Base-by-base conservation (phyloP, 2,329 filamentous ascomycete species). In the Alternaria triticina region DNA sequence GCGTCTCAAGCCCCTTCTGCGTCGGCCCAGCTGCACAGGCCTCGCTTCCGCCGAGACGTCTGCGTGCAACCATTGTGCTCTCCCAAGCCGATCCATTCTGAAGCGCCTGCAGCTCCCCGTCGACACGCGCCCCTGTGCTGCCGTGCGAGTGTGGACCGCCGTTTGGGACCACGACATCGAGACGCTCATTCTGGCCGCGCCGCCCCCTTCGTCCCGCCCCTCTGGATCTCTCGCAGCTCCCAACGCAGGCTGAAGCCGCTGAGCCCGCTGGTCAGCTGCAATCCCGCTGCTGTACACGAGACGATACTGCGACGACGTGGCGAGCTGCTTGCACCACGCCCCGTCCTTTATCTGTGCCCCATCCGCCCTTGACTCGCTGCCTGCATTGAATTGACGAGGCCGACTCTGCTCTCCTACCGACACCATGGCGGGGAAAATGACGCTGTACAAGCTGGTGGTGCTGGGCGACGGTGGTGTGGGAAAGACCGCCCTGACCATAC, bases 391-490 rank as follows among this genome's bases (percentile, higher is more conserved):
- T 40, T 47, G 33, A 54, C 62, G 28, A 36, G 47, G 36, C 33
- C 56, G 25, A 45, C 43, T 30, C 47, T 43, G 27, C 61, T 56
- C 56, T 62, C 57, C 45, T 49, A 20, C 61, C 67, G 56, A 56
- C 72, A 85, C 77, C 81, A 96, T 96, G 93, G 90, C 92, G 83
- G 92, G 92, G 77, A 94, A 95, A 86, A 96, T 96, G 93, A 94
- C 94, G 79, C 84, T 97, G 81, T 96, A 97, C 86, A 97, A 97
- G 84, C 84, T 97, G 87, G 94, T 97, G 88, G 94, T 97, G 83
- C 85, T 97, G 69, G 94, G 94, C 74, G 94, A 97, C 80, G 94
- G 94, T 83, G 94, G 94, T 82, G 94, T 97, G 66, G 94, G 94
- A 74, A 97, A 97, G 83, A 97, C 94, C 55, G 94, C 94, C 76